A percentile compares a stretch with the other conserved stretches of the same genome.
Evolutionary conservation across 1,139 yeast species (phyloP).

Genomic region (Blastobotrys raffinosifermentans): DNA sequence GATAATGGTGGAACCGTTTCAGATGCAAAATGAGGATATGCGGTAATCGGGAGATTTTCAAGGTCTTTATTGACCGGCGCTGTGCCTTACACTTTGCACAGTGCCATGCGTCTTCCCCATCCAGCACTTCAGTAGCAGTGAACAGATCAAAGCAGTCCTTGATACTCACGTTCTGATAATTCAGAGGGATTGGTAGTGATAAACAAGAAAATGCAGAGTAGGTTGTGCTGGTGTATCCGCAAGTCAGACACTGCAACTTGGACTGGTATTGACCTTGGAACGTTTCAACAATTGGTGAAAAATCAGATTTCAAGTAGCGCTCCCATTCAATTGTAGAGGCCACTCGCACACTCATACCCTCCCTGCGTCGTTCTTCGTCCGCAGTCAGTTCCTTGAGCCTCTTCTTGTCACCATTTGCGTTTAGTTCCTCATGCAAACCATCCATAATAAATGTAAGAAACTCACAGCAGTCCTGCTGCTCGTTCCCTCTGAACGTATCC

Average conservation of each 20-base stretch:
- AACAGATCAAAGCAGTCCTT: slow-evolving; percentile 67
- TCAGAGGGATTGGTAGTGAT: slow-evolving; percentile 63
- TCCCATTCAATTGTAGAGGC: slow-evolving; percentile 97
- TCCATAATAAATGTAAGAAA: slow-evolving; percentile 84
- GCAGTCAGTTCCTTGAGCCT: slow-evolving; percentile 56
- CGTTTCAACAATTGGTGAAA: slow-evolving; percentile 76
- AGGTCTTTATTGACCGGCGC: slow-evolving; percentile 61
- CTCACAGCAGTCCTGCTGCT: slow-evolving; percentile 96
- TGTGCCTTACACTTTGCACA: slow-evolving; percentile 75
- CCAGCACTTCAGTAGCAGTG: slow-evolving; percentile 60
- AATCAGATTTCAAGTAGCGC: slow-evolving; percentile 74
- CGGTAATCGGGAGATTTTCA: slow-evolving; percentile 68
- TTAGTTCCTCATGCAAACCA: slow-evolving; percentile 89
- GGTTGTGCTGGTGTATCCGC: slow-evolving; percentile 79
- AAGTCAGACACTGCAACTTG: slow-evolving; percentile 66
- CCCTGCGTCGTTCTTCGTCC: slow-evolving; percentile 71
- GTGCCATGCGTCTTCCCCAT: slow-evolving; percentile 81
- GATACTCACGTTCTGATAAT: slow-evolving; percentile 38
- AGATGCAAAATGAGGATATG: slow-evolving; percentile 66
- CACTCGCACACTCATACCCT: slow-evolving; percentile 65
- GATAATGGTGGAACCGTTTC: slow-evolving; percentile 59
- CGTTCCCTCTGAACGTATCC: slow-evolving; percentile 64
- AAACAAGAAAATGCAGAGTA: slow-evolving; percentile 75
- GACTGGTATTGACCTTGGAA: slow-evolving; percentile 91
- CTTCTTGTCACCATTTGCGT: slow-evolving; percentile 54